phyloP scores from a whole-genome alignment of 306 rosid species.

The Erythrophleum fordii region DNA sequence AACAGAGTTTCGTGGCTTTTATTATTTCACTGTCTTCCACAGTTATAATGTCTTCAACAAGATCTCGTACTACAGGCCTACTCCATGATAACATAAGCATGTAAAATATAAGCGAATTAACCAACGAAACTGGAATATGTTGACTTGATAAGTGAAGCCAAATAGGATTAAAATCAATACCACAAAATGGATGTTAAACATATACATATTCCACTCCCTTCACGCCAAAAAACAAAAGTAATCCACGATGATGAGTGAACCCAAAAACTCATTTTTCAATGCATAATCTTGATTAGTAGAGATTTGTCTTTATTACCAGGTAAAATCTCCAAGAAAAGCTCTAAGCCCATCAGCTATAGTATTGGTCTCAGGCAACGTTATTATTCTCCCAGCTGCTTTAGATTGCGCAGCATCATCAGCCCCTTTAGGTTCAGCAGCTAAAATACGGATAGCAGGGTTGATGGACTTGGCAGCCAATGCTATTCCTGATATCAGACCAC shows the following conservation, averaged over 20 bases:
- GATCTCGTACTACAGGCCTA: constrained; percentile 91
- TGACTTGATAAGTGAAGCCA: background rate
- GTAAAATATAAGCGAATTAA: constrained; percentile 17
- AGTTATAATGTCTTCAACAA: constrained; percentile 75
- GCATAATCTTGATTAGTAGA: constrained; percentile 29
- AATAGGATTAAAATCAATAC: constrained; percentile 2
- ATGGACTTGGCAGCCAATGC: constrained; percentile 92
- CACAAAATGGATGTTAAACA: constrained; percentile 6
- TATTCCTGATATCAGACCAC: constrained; percentile 89
- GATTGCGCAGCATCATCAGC: constrained; percentile 92
- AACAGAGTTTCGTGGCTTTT: constrained; percentile 79
- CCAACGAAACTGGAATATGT: background rate
- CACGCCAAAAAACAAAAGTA: background rate
- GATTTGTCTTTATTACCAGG: constrained; percentile 61
- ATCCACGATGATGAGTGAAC: background rate
- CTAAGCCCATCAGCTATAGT: constrained; percentile 93
- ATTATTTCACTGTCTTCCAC: constrained; percentile 82
- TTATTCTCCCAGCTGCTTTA: constrained; percentile 82
- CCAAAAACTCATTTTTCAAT: constrained; percentile 20
- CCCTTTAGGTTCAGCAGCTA: constrained; percentile 90
- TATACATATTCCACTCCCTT: background rate
- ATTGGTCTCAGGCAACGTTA: constrained; percentile 72
- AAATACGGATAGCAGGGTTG: constrained; percentile 70
- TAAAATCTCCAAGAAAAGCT: constrained; percentile 79
- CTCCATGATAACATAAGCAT: constrained; percentile 22